Evolutionary conservation across 2,329 filamentous ascomycete genomes (phyloP).

Genomic region (Cladosporium sp.): DNA sequence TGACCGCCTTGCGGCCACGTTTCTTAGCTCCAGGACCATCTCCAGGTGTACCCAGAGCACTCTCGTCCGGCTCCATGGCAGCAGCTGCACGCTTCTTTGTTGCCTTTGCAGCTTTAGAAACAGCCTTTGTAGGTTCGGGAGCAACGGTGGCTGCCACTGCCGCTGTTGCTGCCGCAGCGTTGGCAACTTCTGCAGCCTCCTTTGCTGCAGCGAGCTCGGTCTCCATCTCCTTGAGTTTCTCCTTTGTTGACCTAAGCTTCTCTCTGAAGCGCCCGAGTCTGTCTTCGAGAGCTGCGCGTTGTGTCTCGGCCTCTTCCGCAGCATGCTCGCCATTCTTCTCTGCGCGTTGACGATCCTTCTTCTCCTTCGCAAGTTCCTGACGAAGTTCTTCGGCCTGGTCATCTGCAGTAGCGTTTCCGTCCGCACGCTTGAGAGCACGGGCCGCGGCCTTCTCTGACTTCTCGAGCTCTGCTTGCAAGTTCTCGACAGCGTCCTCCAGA

Average conservation of each 20-base stretch:
- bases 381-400: conserved; percentile 45
- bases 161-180: not conserved
- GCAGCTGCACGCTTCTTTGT: conserved; percentile 41
- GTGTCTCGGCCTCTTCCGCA: conserved; percentile 56
- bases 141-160: conserved; percentile 25
- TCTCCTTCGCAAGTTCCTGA: conserved; percentile 48
- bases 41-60: conserved; percentile 46
- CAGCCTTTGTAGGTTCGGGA: conserved; percentile 12
- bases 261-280: conserved; percentile 65
- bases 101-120: conserved; percentile 35
- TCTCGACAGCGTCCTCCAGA: conserved; percentile 35
- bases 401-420: conserved; percentile 38
- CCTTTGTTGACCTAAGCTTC: conserved; percentile 66
- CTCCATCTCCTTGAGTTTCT: conserved; percentile 66
- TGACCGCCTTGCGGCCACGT: conserved; percentile 46
- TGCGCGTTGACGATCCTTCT: conserved; percentile 48
- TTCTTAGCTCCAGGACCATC: conserved; percentile 42
- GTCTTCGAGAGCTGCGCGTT: conserved; percentile 63
- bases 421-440: conserved; percentile 38
- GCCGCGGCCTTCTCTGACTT: conserved; percentile 31
- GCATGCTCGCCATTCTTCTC: conserved; percentile 54
- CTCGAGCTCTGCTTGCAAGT: conserved; percentile 29
- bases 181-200: conserved; percentile 26
- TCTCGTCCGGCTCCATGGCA: conserved; percentile 44
- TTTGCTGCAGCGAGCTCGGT: conserved; percentile 44